Evolutionary conservation across 2,329 filamentous ascomycete species (phyloP), one percentile per base, ranked within the genome.

Genomic region (Fusarium sp.): DNA sequence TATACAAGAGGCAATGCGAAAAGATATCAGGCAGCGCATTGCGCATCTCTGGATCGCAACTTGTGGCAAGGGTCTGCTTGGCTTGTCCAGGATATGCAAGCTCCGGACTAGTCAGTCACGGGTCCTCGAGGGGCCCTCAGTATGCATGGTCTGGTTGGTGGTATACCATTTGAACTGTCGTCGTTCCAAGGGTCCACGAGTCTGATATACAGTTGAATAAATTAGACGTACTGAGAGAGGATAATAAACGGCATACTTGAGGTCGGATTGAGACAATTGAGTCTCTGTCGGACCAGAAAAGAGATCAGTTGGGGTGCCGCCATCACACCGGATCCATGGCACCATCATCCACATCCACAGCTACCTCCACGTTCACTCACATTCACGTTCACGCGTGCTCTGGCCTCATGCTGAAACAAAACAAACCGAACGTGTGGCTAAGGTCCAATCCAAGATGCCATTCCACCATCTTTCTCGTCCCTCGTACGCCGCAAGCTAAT

Each of bases 401-500:
- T 70, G 62, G 42, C 66, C 74, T 74, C 70, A 72, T 72, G 59
- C 75, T 78, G 77, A 78, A 78, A 78, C 77, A 78, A 73, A 74
- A 77, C 67, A 78, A 68, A 73, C 60, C 70, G 48, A 66, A 66
- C 63, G 65, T 72, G 74, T 75, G 74, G 70, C 74, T 74, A 73
- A 75, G 69, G 66, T 73, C 76, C 72, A 77, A 72, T 74, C 59
- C 63, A 48, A 72, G 31, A 66, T 76, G 61, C 69, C 52, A 61
- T 74, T 61, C 33, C 57, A 55, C 39, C 52, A 49, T 63, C 52
- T 63, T 42, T 62, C 57, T 73, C 55, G 74, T 77, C 44, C 65
- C 57, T 73, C 62, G 74, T 77, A 66, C 57, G 56, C 69, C 51
- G 52, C 47, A 63, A 68, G 66, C 74, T 69, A 77, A 65, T 74